Conservation (phyloP, 225 moss, liverwort and hornwort genomes). For the Ulota crispa region DNA sequence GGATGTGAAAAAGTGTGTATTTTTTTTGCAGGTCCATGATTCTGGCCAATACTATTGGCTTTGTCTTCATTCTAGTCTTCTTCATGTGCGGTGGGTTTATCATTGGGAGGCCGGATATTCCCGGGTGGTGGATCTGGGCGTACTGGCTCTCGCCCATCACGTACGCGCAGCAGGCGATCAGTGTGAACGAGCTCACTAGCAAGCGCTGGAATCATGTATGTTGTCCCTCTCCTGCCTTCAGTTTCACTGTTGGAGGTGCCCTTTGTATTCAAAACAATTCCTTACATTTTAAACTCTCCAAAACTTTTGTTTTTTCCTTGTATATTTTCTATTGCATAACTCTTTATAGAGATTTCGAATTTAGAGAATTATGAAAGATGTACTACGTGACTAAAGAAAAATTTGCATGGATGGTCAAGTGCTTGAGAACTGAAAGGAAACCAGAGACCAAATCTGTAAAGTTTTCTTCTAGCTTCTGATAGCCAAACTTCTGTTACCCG, state of each 20-base stretch:
- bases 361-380: neutral
- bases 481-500: too few relatives aligned
- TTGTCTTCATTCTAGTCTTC: conserved; percentile 37
- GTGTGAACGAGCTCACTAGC: conserved; percentile 63
- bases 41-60: conserved; percentile 60
- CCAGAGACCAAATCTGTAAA: neutral
- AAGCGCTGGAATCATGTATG: conserved; percentile 64
- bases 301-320: neutral
- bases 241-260: neutral
- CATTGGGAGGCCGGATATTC: conserved; percentile 44
- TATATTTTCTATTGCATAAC: neutral
- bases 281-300: neutral
- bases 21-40: conserved; percentile 25
- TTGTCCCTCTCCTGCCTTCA: neutral
- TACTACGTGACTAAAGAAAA: neutral
- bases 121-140: conserved; percentile 84
- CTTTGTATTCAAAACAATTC: neutral
- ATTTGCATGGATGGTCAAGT: neutral
- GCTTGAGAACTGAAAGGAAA: neutral
- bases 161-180: conserved; percentile 56
- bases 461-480: neutral
- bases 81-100: conserved; percentile 66
- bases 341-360: neutral
- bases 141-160: conserved; percentile 78
- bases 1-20: too few relatives aligned